Percentiles rank a stretch among this genome's conserved stretches.
Evolutionary conservation across 441 rosid genomes (phyloP).

Genomic region (Euphorbia corollata): DNA sequence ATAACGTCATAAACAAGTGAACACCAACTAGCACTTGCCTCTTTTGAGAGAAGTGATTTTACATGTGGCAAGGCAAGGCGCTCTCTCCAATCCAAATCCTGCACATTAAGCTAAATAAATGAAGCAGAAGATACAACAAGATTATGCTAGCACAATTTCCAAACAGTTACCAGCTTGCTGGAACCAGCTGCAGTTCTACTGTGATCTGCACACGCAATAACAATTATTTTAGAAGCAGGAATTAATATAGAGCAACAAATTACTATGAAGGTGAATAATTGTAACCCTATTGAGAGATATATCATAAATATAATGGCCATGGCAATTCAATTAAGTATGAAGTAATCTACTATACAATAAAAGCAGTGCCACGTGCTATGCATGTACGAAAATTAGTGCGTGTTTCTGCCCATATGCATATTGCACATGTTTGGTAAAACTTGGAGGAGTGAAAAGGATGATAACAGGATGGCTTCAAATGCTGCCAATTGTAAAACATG

Average conservation of each 20-base stretch:
- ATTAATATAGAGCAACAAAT: neutral
- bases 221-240: conserved; percentile 10
- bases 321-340: neutral
- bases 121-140: neutral
- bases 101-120: conserved; percentile 21
- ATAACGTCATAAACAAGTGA: neutral
- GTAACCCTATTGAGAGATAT: too few species aligned
- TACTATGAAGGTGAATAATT: neutral
- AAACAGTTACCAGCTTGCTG: conserved; percentile 41
- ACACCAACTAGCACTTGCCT: conserved; percentile 43
- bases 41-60: conserved; percentile 63
- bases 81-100: conserved; percentile 88
- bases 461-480: neutral
- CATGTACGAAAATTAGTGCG: too few species aligned
- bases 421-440: neutral
- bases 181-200: conserved; percentile 28
- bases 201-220: conserved; percentile 46
- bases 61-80: conserved; percentile 58
- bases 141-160: conserved; percentile 3
- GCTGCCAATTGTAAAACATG: neutral
- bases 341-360: neutral
- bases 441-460: neutral
- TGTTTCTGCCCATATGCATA: too few species aligned
- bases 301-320: neutral
- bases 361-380: neutral